A percentile compares a stretch with the other conserved stretches of the same genome.
phyloP scores from a whole-genome alignment of 129 eudicot genomes.

The Flaveria linearis region DNA sequence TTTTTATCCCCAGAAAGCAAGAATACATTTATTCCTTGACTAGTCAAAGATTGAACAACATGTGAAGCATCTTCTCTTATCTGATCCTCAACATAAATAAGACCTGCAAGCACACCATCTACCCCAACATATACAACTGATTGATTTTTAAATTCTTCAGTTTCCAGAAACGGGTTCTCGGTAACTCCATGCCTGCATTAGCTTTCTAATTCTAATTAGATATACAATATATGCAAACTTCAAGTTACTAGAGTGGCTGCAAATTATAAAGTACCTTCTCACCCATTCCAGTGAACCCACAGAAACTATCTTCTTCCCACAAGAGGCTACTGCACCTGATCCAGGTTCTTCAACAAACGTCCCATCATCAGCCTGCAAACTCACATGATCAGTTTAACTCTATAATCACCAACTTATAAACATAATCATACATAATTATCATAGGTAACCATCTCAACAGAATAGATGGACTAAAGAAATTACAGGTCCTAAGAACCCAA shows the following conservation, averaged over 20 bases:
- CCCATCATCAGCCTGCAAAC: conserved; percentile 71
- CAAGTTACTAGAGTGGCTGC: conserved; percentile 19
- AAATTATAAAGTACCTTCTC: conserved; percentile 50
- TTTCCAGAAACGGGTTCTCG: conserved; percentile 63
- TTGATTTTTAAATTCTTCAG: conserved; percentile 75
- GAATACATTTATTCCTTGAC: conserved; percentile 70
- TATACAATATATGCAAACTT: background rate
- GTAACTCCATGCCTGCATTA: conserved; percentile 77
- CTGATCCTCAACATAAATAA: conserved; percentile 94
- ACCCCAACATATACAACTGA: conserved; percentile 94
- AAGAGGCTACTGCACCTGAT: conserved; percentile 91
- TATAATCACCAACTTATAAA: conserved; percentile 19
- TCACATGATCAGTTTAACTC: conserved; percentile 7
- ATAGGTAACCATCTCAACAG: background rate
- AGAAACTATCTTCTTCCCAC: conserved; percentile 68
- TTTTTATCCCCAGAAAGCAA: conserved; percentile 94
- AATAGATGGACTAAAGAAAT: background rate
- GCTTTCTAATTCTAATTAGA: background rate
- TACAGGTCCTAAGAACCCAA: conserved; percentile 8
- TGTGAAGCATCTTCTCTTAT: conserved; percentile 95
- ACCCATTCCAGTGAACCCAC: conserved; percentile 97
- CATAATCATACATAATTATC: background rate
- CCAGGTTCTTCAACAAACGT: conserved; percentile 96
- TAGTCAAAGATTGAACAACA: conserved; percentile 67
- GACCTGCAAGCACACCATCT: conserved; percentile 77